Conservation (phyloP, 805 yeast genomes). For the Kodamaea laetipori region DNA sequence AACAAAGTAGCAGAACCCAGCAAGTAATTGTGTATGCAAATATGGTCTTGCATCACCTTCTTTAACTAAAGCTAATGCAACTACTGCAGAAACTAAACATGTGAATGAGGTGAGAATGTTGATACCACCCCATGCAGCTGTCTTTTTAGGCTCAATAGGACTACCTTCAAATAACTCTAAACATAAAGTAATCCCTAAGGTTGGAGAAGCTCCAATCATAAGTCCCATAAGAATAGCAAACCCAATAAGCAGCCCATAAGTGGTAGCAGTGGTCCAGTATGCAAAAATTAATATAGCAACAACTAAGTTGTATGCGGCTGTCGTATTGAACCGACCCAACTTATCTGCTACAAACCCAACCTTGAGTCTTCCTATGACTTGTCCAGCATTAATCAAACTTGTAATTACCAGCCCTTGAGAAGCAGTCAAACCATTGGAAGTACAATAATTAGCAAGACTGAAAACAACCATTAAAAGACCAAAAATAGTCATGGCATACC, state of each 20-base stretch:
- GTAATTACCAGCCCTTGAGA: constrained; percentile 35
- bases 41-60: constrained; percentile 40
- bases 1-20: constrained; percentile 50
- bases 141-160: constrained; percentile 22
- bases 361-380: constrained; percentile 51
- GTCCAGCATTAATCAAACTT: constrained; percentile 42
- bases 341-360: constrained; percentile 51
- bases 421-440: constrained; percentile 43
- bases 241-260: constrained; percentile 33
- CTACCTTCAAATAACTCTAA: constrained; percentile 11
- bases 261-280: constrained; percentile 40
- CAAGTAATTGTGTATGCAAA: constrained; percentile 59
- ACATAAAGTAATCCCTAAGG: constrained; percentile 19
- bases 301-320: constrained; percentile 21
- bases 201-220: constrained; percentile 31
- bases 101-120: constrained; percentile 34
- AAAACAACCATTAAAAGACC: constrained; percentile 39
- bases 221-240: constrained; percentile 33
- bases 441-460: constrained; percentile 41
- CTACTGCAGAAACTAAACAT: constrained; percentile 52
- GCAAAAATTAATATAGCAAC: constrained; percentile 33
- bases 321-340: constrained; percentile 47
- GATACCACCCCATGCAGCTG: constrained; percentile 43
- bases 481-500: constrained; percentile 41
- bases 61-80: constrained; percentile 48